Percentiles rank a stretch among this genome's conserved stretches.
Evolutionary conservation across 2,329 filamentous ascomycete genomes (phyloP).

Genomic region (Metarhizium album): DNA sequence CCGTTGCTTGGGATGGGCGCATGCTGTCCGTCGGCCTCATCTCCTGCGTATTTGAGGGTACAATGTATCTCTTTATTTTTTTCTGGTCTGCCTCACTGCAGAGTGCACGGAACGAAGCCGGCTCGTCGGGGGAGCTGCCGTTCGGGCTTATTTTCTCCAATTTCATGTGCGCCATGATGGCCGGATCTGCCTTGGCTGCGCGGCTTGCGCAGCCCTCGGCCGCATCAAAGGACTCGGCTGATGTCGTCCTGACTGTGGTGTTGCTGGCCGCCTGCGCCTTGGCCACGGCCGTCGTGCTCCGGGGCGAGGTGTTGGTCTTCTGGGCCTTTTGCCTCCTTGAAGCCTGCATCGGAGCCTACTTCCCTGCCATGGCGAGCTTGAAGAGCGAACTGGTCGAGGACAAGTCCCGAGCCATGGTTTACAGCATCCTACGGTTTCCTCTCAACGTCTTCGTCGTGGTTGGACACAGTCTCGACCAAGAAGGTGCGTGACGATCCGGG

Average conservation of each 20-base stretch:
- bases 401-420: constrained; percentile 40
- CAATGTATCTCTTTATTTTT: too few relatives aligned
- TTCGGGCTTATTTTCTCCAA: constrained; percentile 44
- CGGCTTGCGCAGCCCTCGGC: neutral
- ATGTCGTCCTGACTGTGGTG: too few relatives aligned
- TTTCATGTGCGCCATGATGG: constrained; percentile 47
- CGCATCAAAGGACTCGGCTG: too few relatives aligned
- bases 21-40: too few relatives aligned
- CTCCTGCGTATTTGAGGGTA: too few relatives aligned
- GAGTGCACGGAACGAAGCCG: neutral
- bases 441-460: constrained; percentile 39
- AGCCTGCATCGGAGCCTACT: constrained; percentile 46
- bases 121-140: constrained; percentile 18
- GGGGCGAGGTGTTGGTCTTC: constrained; percentile 24
- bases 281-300: too few relatives aligned
- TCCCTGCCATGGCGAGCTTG: constrained; percentile 42
- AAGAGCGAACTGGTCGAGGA: constrained; percentile 45
- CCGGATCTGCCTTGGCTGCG: constrained; percentile 15
- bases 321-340: constrained; percentile 49
- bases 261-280: too few relatives aligned
- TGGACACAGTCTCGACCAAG: neutral
- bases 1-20: too few relatives aligned
- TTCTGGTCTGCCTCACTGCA: too few relatives aligned
- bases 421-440: constrained; percentile 45
- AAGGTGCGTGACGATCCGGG: neutral